phyloP scores from a whole-genome alignment of 2,329 filamentous ascomycete genomes.

The Oidium heveae region DNA sequence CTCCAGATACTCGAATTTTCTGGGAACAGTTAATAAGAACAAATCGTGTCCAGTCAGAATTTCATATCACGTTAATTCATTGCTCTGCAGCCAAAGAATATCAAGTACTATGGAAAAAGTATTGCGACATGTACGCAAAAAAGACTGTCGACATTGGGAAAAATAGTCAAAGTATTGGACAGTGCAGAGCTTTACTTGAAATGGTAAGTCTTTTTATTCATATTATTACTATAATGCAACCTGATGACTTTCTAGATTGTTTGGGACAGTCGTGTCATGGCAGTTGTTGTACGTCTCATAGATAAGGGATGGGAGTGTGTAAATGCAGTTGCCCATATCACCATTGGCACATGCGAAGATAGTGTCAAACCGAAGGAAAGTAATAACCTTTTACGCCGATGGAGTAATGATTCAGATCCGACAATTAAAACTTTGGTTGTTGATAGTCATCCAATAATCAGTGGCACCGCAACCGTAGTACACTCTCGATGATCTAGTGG shows the following conservation, averaged over 20 bases:
- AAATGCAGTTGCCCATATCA: constrained; percentile 68
- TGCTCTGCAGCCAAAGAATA: constrained; percentile 33
- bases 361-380: constrained; percentile 81
- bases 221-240: neutral
- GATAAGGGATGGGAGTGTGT: constrained; percentile 40
- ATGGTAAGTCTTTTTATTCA: constrained; percentile 14
- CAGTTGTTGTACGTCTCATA: constrained; percentile 55
- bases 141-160: constrained; percentile 12
- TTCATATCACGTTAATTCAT: constrained; percentile 90
- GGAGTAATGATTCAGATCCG: constrained; percentile 25
- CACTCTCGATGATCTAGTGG: constrained; percentile 3
- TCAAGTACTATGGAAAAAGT: constrained; percentile 51
- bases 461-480: constrained; percentile 12
- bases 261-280: constrained; percentile 74
- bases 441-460: constrained; percentile 8
- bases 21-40: constrained; percentile 51
- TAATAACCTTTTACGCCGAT: constrained; percentile 55
- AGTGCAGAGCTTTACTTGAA: constrained; percentile 37
- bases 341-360: constrained; percentile 53
- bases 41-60: constrained; percentile 55
- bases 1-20: constrained; percentile 31
- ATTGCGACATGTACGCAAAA: constrained; percentile 30
- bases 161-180: constrained; percentile 29
- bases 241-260: constrained; percentile 26
- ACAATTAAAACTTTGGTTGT: constrained; percentile 13